Conservation (phyloP, 1,139 yeast genomes). For the Pneumocystis jirovecii region DNA sequence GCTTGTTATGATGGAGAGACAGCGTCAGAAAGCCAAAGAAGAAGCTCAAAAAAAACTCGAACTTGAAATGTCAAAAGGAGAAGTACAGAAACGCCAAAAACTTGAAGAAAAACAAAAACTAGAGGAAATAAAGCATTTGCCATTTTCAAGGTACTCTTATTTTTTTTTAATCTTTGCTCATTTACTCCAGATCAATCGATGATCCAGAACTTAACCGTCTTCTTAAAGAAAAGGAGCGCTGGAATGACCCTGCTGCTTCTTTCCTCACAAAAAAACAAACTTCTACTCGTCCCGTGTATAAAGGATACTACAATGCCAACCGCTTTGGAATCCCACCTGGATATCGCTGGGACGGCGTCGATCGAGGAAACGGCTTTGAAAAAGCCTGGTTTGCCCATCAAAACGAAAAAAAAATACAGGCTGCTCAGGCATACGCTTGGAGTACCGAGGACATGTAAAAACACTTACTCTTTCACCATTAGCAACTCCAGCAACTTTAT, state of each 20-base stretch:
- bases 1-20: conserved; percentile 18
- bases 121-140: conserved; percentile 21
- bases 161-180: neutral
- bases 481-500: no score
- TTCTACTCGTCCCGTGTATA: conserved; percentile 26
- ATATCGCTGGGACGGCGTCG: conserved; percentile 82
- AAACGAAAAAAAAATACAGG: conserved; percentile 24
- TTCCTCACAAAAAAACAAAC: conserved; percentile 25
- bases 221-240: conserved; percentile 26
- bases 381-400: conserved; percentile 42
- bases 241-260: conserved; percentile 56
- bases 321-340: conserved; percentile 72
- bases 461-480: neutral
- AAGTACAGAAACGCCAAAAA: conserved; percentile 28
- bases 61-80: conserved; percentile 31
- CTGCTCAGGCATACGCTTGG: neutral
- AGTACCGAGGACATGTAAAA: conserved; percentile 1
- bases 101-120: conserved; percentile 22
- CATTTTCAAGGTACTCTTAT: conserved; percentile 20
- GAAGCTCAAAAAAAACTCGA: conserved; percentile 21
- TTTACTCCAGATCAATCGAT: conserved; percentile 19
- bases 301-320: conserved; percentile 46
- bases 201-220: conserved; percentile 30
- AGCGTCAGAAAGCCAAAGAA: conserved; percentile 20
- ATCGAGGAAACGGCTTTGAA: conserved; percentile 85